A percentile compares a stretch with the other conserved stretches of the same genome.
Conservation (phyloP, 352 stramenopile genomes). For the Chrysophaeum taylorii region DNA sequence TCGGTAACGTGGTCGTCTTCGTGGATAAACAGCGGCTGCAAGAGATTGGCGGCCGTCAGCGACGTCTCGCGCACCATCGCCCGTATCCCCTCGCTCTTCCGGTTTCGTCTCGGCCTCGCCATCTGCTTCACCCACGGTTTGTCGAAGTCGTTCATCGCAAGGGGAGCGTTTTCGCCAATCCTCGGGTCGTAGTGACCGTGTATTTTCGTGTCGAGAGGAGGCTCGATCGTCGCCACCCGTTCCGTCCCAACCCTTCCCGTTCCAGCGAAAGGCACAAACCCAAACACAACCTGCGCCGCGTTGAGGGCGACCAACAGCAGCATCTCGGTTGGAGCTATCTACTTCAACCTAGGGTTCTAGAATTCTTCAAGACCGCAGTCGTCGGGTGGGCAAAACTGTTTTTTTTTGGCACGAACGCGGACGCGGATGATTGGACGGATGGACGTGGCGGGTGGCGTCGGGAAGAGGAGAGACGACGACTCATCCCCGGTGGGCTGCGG, state of each 20-base stretch:
- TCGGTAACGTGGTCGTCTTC: constrained; percentile 49
- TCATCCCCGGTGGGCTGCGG: too few species aligned
- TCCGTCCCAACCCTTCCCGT: too few species aligned
- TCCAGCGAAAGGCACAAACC: not conserved
- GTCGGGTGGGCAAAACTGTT: too few species aligned
- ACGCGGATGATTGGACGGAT: too few species aligned
- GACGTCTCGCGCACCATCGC: constrained; percentile 69
- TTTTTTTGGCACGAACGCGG: too few species aligned
- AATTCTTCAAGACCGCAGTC: too few species aligned
- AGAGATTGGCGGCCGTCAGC: constrained; percentile 71
- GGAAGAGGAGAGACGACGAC: too few species aligned
- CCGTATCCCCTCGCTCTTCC: constrained; percentile 62
- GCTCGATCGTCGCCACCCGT: too few species aligned
- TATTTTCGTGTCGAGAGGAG: not conserved
- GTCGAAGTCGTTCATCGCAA: constrained; percentile 37
- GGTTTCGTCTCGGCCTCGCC: constrained; percentile 60
- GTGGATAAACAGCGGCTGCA: constrained; percentile 79
- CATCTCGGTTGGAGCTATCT: not conserved
- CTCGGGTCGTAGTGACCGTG: not conserved
- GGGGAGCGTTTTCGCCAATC: constrained; percentile 7
- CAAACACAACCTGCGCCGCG: not conserved
- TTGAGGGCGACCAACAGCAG: not conserved
- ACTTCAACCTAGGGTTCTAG: not conserved
- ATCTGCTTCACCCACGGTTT: constrained; percentile 58
- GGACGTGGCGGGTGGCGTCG: too few species aligned